Percentiles rank a stretch among this genome's conserved stretches.
phyloP scores from a whole-genome alignment of 2,329 filamentous ascomycete genomes.

The Cladosporium velox region DNA sequence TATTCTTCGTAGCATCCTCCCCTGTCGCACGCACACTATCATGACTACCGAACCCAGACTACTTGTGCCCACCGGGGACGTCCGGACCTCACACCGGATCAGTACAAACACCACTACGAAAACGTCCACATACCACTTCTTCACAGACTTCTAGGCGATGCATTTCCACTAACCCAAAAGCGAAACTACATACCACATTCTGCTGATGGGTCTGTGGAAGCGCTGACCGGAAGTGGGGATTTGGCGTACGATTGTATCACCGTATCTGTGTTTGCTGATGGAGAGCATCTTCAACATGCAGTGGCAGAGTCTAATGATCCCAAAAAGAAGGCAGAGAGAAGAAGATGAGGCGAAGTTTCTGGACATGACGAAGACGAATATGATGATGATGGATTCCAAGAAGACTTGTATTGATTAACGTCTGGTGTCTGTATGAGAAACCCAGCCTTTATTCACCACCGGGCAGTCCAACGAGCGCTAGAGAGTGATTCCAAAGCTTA shows the following conservation, averaged over 20 bases:
- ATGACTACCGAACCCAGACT: not conserved
- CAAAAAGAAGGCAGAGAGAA: not conserved
- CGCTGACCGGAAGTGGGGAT: not conserved
- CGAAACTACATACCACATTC: not conserved
- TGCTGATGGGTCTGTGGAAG: not conserved
- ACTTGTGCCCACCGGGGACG: not conserved
- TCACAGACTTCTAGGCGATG: not conserved
- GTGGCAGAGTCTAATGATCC: not conserved
- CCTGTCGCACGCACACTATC: not conserved
- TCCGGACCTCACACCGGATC: not conserved
- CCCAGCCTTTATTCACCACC: too few relatives aligned
- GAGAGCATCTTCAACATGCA: not conserved
- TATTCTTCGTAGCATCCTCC: not conserved
- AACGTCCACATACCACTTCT: not conserved
- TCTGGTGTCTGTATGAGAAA: not conserved
- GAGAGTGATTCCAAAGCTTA: not conserved
- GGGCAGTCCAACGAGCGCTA: not conserved
- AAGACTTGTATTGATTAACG: not conserved
- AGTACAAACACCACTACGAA: not conserved
- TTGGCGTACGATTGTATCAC: not conserved
- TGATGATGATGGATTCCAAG: not conserved
- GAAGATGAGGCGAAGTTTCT: not conserved
- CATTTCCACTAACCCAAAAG: not conserved
- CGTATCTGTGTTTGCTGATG: not conserved
- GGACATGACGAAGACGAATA: not conserved